A percentile compares a stretch with the other conserved stretches of the same genome.
Evolutionary conservation across 2,329 filamentous ascomycete genomes (phyloP).

Genomic region (Allantophomopsis cytisporea): DNA sequence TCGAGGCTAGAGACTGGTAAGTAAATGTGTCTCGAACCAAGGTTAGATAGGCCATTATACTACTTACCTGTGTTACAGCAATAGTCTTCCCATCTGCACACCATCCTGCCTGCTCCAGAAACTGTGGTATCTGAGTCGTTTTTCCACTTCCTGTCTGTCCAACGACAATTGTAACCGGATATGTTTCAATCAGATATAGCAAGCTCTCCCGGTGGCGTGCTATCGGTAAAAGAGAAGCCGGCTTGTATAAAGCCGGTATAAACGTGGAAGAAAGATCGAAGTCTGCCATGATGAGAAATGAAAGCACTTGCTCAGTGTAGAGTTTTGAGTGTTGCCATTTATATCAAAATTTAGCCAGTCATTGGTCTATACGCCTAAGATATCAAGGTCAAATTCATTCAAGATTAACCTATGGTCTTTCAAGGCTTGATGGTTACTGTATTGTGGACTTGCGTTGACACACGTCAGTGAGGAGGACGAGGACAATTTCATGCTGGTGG

Average conservation of each 20-base stretch:
- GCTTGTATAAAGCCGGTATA: conserved; percentile 79
- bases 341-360: not conserved
- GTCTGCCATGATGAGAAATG: conserved; percentile 22
- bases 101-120: conserved; percentile 80
- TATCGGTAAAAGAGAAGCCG: conserved; percentile 72
- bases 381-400: too few species aligned
- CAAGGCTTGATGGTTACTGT: too few species aligned
- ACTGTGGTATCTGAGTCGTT: conserved; percentile 91
- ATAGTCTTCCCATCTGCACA: conserved; percentile 71
- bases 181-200: conserved; percentile 75
- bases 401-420: too few species aligned
- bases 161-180: conserved; percentile 75
- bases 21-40: too few species aligned
- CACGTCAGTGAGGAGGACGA: too few species aligned
- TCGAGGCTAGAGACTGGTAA: conserved; percentile 46
- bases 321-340: too few species aligned
- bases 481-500: too few species aligned
- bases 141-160: conserved; percentile 94
- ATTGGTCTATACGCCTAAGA: not conserved
- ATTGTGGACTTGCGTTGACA: too few species aligned
- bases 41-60: too few species aligned
- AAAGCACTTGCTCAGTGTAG: not conserved
- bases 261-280: conserved; percentile 42
- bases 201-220: conserved; percentile 67
- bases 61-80: conserved; percentile 74